These are phyloP conservation scores for Cubamyces lactineus DNA, from an alignment of 768 basidiomycete genomes.

Conservation along the genomic window DNA sequence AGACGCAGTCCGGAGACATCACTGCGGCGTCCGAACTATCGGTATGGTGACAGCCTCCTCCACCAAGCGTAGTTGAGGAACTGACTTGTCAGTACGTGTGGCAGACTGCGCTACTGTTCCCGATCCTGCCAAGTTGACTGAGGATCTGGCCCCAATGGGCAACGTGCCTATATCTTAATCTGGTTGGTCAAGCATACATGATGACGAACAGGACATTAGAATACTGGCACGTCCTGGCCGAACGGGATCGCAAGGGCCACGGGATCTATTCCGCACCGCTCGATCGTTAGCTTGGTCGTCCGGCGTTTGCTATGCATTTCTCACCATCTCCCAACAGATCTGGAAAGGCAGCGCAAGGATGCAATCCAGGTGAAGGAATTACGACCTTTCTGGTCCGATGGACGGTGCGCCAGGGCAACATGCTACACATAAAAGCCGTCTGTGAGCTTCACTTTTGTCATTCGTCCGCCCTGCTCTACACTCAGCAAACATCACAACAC, in stretches of 20 bases:
- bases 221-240: neutral
- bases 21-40: slow-evolving; percentile 12
- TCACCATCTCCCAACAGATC: slow-evolving; percentile 9
- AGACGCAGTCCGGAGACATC: neutral
- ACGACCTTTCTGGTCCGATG: neutral
- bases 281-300: slow-evolving; percentile 1
- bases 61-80: neutral
- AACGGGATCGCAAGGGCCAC: neutral
- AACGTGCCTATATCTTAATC: neutral
- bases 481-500: neutral
- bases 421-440: slow-evolving; percentile 14
- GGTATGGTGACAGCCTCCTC: slow-evolving; percentile 11
- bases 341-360: neutral
- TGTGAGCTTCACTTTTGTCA: neutral
- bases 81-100: neutral
- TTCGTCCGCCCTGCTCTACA: neutral
- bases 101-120: slow-evolving; percentile 12
- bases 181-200: neutral
- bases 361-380: neutral
- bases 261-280: neutral
- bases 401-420: neutral
- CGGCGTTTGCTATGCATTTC: slow-evolving; percentile 15
- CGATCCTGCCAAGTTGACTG: neutral
- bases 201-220: neutral
- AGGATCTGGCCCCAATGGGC: neutral